Evolutionary conservation across 345 rosid genomes (phyloP).

Genomic region (Punica granatum): DNA sequence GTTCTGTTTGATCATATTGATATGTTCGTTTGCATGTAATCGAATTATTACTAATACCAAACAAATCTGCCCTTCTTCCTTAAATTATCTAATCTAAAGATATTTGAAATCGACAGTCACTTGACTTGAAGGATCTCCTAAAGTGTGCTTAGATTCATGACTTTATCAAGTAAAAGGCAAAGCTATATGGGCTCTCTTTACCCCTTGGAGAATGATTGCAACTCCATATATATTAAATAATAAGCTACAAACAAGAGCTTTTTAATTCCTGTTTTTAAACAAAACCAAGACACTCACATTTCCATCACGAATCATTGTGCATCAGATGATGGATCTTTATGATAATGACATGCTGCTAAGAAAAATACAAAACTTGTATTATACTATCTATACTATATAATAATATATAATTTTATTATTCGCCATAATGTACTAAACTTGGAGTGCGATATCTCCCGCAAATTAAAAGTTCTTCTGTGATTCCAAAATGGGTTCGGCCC

Average conservation of each 20-base stretch:
- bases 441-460: not conserved
- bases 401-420: not conserved
- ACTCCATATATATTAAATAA: constrained; percentile 17
- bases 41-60: not conserved
- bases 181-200: not conserved
- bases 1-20: too few species aligned
- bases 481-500: not conserved
- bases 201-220: constrained; percentile 18
- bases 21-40: not conserved
- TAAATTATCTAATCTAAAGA: too few species aligned
- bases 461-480: not conserved
- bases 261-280: constrained; percentile 12
- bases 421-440: not conserved
- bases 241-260: constrained; percentile 42
- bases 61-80: too few species aligned
- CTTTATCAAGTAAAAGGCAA: not conserved
- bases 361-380: not conserved
- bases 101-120: not conserved
- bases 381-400: not conserved
- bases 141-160: not conserved
- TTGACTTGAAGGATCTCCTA: not conserved
- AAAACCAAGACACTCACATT: constrained; percentile 18
- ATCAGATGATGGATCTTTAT: constrained; percentile 27
- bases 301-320: constrained; percentile 32
- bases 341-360: constrained; percentile 29